Conservation (phyloP, 2,329 filamentous ascomycete species). For the Pestalotiopsis sp. region DNA sequence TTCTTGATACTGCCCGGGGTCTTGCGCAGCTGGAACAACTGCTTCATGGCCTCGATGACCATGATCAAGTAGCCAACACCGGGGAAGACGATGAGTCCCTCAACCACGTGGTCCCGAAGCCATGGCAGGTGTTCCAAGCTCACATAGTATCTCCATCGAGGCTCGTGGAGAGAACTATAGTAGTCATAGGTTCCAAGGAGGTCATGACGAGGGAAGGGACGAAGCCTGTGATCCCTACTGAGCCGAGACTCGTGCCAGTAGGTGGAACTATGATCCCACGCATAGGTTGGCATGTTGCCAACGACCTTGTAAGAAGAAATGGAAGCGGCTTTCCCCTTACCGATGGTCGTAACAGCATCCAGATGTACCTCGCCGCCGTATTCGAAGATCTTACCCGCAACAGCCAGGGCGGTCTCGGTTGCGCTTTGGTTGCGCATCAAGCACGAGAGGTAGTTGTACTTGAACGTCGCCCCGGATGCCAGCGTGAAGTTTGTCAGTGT, state of each 20-base stretch:
- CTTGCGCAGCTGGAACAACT: conserved; percentile 13
- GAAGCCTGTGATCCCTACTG: background rate
- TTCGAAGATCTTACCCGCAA: background rate
- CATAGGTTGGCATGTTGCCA: conserved; percentile 11
- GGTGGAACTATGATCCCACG: conserved; percentile 14
- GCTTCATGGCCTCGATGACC: conserved; percentile 18
- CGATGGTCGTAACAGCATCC: background rate
- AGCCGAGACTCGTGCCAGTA: conserved; percentile 16
- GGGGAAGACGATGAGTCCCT: conserved; percentile 43
- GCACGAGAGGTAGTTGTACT: conserved; percentile 1
- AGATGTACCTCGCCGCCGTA: background rate
- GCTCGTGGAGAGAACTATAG: background rate
- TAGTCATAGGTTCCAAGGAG: conserved; percentile 6
- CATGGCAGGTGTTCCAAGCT: conserved; percentile 33
- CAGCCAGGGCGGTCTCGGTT: background rate
- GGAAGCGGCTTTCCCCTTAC: too few species aligned
- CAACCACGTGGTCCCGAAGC: conserved; percentile 43
- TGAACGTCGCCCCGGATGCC: background rate
- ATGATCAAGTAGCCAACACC: conserved; percentile 37
- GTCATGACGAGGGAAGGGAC: background rate
- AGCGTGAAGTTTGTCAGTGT: background rate
- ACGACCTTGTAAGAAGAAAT: background rate
- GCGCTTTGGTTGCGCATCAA: background rate
- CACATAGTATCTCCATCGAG: conserved; percentile 22
- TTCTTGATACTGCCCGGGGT: background rate